Percentiles rank a stretch among this genome's conserved stretches.
phyloP scores from a whole-genome alignment of 2,329 filamentous ascomycete species.

The Pestalotiopsis sp. region DNA sequence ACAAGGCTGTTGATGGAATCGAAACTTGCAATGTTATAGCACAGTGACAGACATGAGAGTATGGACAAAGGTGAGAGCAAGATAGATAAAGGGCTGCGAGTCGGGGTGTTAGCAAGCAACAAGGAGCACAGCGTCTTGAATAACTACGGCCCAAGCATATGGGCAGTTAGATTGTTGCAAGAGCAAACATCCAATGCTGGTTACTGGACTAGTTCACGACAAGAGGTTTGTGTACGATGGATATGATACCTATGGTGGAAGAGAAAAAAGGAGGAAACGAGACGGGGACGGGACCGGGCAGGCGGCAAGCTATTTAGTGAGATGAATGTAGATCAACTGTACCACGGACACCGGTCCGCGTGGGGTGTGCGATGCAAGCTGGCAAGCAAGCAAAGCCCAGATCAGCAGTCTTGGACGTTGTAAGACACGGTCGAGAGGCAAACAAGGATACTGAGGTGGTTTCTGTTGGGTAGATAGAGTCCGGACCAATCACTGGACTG shows the following conservation, averaged over 20 bases:
- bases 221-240: background rate
- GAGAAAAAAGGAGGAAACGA: background rate
- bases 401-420: constrained; percentile 2
- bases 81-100: background rate
- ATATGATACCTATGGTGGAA: background rate
- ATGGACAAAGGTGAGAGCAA: background rate
- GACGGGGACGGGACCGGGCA: background rate
- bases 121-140: constrained; percentile 13
- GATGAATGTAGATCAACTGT: constrained; percentile 7
- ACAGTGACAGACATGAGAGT: background rate
- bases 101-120: constrained; percentile 2
- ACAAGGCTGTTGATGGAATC: background rate
- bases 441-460: background rate
- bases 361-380: constrained; percentile 4
- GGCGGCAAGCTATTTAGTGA: background rate
- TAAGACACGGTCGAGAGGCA: constrained; percentile 5
- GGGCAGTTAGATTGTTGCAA: constrained; percentile 11
- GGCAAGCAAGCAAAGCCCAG: background rate
- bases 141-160: background rate
- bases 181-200: constrained; percentile 10
- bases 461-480: background rate
- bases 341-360: background rate
- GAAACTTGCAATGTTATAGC: background rate
- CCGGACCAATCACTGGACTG: background rate
- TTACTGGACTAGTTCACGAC: background rate